These are phyloP conservation scores for Vigna mungo DNA, from an alignment of 306 rosid species.

Conservation along the genomic window DNA sequence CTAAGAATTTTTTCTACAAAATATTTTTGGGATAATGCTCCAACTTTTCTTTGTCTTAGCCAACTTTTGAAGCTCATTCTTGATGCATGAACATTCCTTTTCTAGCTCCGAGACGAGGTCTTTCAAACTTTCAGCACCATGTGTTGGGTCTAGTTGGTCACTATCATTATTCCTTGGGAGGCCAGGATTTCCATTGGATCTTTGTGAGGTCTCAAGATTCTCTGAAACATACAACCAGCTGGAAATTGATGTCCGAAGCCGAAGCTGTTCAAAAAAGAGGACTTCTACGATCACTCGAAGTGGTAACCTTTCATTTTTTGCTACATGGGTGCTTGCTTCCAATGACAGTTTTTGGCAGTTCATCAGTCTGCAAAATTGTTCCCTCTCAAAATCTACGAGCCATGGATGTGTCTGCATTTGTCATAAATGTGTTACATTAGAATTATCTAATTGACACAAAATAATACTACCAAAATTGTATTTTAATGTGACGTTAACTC, in stretches of 20 bases:
- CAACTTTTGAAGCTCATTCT: constrained; percentile 70
- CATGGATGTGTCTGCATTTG: constrained; percentile 82
- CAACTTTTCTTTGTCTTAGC: constrained; percentile 70
- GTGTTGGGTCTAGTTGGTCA: constrained; percentile 46
- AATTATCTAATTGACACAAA: constrained; percentile 20
- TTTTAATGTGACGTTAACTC: not conserved
- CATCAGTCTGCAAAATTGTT: constrained; percentile 85
- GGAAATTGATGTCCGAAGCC: constrained; percentile 86
- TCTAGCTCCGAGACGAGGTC: constrained; percentile 75
- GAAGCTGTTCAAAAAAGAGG: constrained; percentile 84
- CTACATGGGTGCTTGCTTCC: constrained; percentile 90
- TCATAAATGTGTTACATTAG: constrained; percentile 29
- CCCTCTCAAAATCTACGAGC: constrained; percentile 83
- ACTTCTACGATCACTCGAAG: constrained; percentile 83
- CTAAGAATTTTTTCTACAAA: constrained; percentile 62
- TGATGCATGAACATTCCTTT: constrained; percentile 76
- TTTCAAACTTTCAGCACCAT: constrained; percentile 60
- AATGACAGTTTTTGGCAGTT: constrained; percentile 83
- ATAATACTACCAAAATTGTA: not conserved
- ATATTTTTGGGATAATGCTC: constrained; percentile 69
- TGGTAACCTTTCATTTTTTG: constrained; percentile 86
- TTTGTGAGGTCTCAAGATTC: constrained; percentile 64
- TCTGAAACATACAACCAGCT: constrained; percentile 85
- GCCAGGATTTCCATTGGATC: constrained; percentile 54
- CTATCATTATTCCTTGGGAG: constrained; percentile 48